Conservation (phyloP, 2,329 filamentous ascomycete genomes). For the Leptographium galeiforme region DNA sequence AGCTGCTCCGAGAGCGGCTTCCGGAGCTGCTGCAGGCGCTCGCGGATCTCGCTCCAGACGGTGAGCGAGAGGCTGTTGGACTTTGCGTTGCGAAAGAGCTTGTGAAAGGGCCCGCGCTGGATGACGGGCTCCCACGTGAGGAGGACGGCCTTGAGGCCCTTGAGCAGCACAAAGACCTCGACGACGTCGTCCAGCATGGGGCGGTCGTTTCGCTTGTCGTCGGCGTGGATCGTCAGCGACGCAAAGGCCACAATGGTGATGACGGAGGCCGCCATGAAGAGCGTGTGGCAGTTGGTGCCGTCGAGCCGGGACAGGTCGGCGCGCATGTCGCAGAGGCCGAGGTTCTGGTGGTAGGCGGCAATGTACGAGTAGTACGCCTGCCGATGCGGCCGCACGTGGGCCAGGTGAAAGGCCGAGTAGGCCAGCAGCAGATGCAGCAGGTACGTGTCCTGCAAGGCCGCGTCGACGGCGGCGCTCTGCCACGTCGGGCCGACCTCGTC, state of each 20-base stretch:
- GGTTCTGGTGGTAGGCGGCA: slow-evolving; percentile 18
- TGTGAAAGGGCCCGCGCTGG: slow-evolving; percentile 11
- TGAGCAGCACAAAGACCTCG: slow-evolving; percentile 18
- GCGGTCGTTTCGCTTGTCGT: neutral
- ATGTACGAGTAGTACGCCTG: slow-evolving; percentile 13
- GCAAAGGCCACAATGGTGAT: slow-evolving; percentile 20
- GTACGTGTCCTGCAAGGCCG: slow-evolving; percentile 16
- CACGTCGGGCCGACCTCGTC: slow-evolving; percentile 16
- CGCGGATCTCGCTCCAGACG: too few species aligned
- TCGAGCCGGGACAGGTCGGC: slow-evolving; percentile 14
- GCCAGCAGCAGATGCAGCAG: slow-evolving; percentile 23
- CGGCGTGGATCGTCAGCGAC: slow-evolving; percentile 11
- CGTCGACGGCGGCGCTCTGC: slow-evolving; percentile 16
- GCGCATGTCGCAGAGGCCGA: slow-evolving; percentile 15
- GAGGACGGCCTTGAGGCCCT: slow-evolving; percentile 19
- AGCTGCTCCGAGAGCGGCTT: too few species aligned
- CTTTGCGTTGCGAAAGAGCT: slow-evolving; percentile 9
- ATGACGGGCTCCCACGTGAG: slow-evolving; percentile 13
- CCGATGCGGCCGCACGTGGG: slow-evolving; percentile 14
- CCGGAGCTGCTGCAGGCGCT: too few species aligned
- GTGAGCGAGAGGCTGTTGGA: neutral
- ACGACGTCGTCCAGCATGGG: slow-evolving; percentile 18
- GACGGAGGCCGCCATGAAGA: slow-evolving; percentile 20
- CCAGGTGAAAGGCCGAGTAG: slow-evolving; percentile 22
- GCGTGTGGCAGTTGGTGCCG: slow-evolving; percentile 18